Conservation (phyloP, 2,329 filamentous ascomycete genomes). For the Dactylellina sp. region DNA sequence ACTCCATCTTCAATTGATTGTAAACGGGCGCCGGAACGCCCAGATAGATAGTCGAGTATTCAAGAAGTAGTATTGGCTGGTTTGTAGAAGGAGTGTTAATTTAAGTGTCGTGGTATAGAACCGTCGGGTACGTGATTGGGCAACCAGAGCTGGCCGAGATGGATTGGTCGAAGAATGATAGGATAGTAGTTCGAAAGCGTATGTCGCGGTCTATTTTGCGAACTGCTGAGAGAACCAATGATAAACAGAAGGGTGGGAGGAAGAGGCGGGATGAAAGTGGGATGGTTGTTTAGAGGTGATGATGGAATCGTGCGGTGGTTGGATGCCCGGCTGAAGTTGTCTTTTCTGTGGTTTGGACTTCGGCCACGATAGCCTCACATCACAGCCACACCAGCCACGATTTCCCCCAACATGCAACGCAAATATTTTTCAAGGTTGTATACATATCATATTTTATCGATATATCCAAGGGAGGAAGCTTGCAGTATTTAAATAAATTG, state of each 20-base stretch:
- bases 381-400: conserved; percentile 31
- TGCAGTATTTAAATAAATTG: too few relatives aligned
- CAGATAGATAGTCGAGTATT: conserved; percentile 24
- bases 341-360: conserved; percentile 29
- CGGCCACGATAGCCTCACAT: not conserved
- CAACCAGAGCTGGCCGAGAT: conserved; percentile 6
- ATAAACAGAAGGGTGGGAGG: not conserved
- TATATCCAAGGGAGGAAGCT: too few relatives aligned
- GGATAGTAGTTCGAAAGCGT: conserved; percentile 2
- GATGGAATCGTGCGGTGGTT: conserved; percentile 31
- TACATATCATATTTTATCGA: too few relatives aligned
- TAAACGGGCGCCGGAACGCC: conserved; percentile 46
- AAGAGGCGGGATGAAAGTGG: conserved; percentile 28
- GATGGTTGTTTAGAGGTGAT: conserved; percentile 28
- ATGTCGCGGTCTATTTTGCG: not conserved
- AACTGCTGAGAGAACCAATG: not conserved
- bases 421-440: too few relatives aligned
- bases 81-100: conserved; percentile 19
- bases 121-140: conserved; percentile 20
- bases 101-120: not conserved
- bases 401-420: too few relatives aligned
- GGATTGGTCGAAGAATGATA: conserved; percentile 10
- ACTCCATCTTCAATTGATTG: conserved; percentile 30
- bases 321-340: conserved; percentile 41
- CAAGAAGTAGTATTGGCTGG: conserved; percentile 18